Percentiles rank a stretch among this genome's conserved stretches.
phyloP scores from a whole-genome alignment of 2,329 filamentous ascomycete species.

The Cryphonectria nitschkei region DNA sequence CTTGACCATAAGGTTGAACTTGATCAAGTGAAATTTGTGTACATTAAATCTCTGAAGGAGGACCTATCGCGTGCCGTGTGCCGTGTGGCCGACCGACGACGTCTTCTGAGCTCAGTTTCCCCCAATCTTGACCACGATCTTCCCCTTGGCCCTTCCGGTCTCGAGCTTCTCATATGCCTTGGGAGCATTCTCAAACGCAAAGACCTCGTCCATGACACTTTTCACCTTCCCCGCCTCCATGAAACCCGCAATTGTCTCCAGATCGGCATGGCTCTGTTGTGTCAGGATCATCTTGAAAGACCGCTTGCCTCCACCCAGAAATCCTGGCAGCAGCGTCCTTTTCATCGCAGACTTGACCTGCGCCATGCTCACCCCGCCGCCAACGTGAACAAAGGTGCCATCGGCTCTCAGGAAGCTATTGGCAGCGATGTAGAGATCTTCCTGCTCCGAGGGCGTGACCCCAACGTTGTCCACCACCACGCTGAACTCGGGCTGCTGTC shows the following conservation, averaged over 20 bases:
- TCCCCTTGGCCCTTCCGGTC: constrained; percentile 58
- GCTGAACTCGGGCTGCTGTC: constrained; percentile 55
- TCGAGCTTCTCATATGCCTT: constrained; percentile 63
- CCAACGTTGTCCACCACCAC: constrained; percentile 64
- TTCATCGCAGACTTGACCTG: constrained; percentile 30
- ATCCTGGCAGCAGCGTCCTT: constrained; percentile 37
- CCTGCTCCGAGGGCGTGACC: constrained; percentile 37
- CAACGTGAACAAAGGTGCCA: constrained; percentile 58
- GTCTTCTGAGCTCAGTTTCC: constrained; percentile 7
- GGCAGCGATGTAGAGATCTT: constrained; percentile 55
- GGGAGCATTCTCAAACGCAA: constrained; percentile 58
- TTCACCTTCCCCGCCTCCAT: constrained; percentile 62
- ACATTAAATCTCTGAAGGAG: not conserved
- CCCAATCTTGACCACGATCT: constrained; percentile 52
- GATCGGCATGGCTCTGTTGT: constrained; percentile 46
- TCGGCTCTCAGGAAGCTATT: constrained; percentile 53
- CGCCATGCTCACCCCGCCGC: constrained; percentile 38
- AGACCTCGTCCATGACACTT: constrained; percentile 58
- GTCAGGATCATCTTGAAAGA: constrained; percentile 44
- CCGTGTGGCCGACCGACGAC: not conserved
- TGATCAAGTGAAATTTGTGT: not conserved
- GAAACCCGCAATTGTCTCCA: constrained; percentile 56
- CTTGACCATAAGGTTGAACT: not conserved
- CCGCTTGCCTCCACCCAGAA: constrained; percentile 46
- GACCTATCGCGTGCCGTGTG: not conserved